Conservation (phyloP, 805 yeast species). For the Debaryomyces castellii region DNA sequence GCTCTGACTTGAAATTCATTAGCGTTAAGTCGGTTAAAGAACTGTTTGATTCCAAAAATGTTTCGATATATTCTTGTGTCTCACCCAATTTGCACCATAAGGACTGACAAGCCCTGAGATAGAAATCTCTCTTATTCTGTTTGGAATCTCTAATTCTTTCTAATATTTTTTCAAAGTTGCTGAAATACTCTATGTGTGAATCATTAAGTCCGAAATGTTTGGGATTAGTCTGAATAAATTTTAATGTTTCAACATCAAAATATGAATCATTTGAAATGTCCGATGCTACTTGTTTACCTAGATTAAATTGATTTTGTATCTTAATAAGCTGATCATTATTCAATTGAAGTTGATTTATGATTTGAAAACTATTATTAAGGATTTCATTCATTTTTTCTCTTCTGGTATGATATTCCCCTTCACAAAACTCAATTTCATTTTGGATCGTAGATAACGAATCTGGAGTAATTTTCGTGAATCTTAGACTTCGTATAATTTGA, state of each 20-base stretch:
- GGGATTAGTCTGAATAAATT: constrained; percentile 35
- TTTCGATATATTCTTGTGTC: constrained; percentile 34
- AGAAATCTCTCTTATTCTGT: constrained; percentile 35
- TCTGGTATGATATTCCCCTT: constrained; percentile 23
- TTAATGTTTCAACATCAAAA: constrained; percentile 38
- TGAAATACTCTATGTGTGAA: constrained; percentile 31
- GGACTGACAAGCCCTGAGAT: constrained; percentile 39
- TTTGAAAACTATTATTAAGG: constrained; percentile 24
- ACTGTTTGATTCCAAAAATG: constrained; percentile 46
- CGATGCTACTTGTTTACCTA: constrained; percentile 10
- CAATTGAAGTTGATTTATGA: constrained; percentile 27
- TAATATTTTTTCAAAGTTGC: constrained; percentile 30
- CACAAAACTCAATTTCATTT: constrained; percentile 24
- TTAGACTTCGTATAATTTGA: constrained; percentile 32
- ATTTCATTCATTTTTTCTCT: constrained; percentile 19
- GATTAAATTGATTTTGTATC: constrained; percentile 29
- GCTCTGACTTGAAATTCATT: constrained; percentile 52
- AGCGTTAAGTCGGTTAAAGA: constrained; percentile 49
- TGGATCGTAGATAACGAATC: constrained; percentile 23
- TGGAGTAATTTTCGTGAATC: constrained; percentile 35
- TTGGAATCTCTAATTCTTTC: constrained; percentile 29
- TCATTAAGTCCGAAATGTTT: constrained; percentile 39
- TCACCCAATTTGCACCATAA: constrained; percentile 63
- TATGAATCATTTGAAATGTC: constrained; percentile 24
- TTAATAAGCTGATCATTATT: constrained; percentile 31